phyloP scores from a whole-genome alignment of 2,329 filamentous ascomycete genomes.

The Lithohypha guttulata region DNA sequence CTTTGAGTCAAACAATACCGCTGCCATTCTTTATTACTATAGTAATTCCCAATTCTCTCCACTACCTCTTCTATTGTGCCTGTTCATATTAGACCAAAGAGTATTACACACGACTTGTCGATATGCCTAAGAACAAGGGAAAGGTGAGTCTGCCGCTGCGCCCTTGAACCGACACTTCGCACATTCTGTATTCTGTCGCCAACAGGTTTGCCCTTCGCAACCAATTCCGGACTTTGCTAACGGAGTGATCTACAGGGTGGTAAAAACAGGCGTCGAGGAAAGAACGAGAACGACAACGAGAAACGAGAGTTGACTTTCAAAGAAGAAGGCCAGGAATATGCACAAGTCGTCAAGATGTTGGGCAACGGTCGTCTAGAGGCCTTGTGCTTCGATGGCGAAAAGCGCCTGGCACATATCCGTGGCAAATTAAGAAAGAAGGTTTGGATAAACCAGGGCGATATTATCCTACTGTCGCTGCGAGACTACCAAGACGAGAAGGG shows the following conservation, averaged over 20 bases:
- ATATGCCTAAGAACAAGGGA: constrained; percentile 99
- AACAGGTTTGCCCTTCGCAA: constrained; percentile 5
- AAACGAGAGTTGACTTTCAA: constrained; percentile 98
- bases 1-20: too few species aligned
- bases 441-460: constrained; percentile 98
- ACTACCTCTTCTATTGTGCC: not conserved
- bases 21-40: too few species aligned
- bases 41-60: not conserved
- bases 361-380: constrained; percentile 90
- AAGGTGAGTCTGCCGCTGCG: constrained; percentile 53
- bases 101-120: constrained; percentile 25
- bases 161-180: constrained; percentile 8
- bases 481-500: constrained; percentile 93
- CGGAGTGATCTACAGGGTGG: constrained; percentile 56
- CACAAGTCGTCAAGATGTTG: constrained; percentile 89
- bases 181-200: constrained; percentile 11
- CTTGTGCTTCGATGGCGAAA: constrained; percentile 87
- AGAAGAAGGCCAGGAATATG: constrained; percentile 90
- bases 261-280: constrained; percentile 96
- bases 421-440: constrained; percentile 99
- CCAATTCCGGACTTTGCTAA: constrained; percentile 23
- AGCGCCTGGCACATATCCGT: constrained; percentile 73
- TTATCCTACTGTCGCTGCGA: constrained; percentile 75
- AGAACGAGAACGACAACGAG: constrained; percentile 99
- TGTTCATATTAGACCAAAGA: not conserved